Percentiles rank a stretch among this genome's conserved stretches.
Conservation (phyloP, 1,284 basidiomycete genomes). For the Ceratobasidium sp. region DNA sequence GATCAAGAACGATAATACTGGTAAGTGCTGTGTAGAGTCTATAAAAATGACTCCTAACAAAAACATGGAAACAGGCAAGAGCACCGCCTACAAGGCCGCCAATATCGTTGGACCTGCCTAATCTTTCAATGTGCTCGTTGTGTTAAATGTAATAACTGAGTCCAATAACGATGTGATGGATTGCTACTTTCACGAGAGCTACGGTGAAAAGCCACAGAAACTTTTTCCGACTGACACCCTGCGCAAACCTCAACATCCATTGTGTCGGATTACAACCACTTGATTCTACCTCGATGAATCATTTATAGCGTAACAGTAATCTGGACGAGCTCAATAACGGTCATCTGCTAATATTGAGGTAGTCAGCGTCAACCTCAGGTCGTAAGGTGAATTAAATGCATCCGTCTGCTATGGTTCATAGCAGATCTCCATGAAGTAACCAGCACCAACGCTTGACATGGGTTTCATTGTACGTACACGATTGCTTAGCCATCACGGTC, state of each 20-base stretch:
- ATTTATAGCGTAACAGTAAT: no score
- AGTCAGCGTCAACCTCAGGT: no score
- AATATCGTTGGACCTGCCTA: conserved; percentile 8
- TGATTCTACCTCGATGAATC: no score
- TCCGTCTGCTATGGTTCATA: no score
- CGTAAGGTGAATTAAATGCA: no score
- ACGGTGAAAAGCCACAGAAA: neutral
- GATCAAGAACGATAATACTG: conserved; percentile 31
- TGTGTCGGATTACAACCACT: no score
- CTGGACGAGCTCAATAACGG: neutral
- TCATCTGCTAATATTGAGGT: neutral
- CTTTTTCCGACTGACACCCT: neutral
- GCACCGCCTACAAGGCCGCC: conserved; percentile 19
- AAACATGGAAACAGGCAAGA: neutral
- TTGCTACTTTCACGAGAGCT: neutral
- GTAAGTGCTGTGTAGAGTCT: neutral
- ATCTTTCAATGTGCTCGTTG: neutral
- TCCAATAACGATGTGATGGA: neutral
- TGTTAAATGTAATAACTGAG: neutral
- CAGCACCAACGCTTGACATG: neutral
- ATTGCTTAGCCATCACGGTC: neutral
- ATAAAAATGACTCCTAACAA: neutral
- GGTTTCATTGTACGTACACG: neutral
- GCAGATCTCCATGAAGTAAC: no score
- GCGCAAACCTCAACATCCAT: no score